Evolutionary conservation across 176 grass and related monocot species (phyloP), one percentile per base, ranked within the genome.

Genomic region (Oryza australiensis): DNA sequence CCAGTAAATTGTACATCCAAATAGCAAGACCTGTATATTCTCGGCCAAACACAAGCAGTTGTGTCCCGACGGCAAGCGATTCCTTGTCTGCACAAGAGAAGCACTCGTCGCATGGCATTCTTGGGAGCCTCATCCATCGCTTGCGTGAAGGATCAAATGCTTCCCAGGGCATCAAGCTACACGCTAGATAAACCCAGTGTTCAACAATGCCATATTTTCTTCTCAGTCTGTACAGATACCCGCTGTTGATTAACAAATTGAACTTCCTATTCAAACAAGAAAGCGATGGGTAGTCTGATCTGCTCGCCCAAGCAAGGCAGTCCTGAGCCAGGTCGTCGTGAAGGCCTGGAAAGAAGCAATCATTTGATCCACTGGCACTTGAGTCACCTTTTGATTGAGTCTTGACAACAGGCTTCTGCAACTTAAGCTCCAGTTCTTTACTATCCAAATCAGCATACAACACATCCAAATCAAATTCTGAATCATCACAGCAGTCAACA

Each of bases 21-120:
- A 94, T 97, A 81, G 90, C 88, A 70, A 92, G 90, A 43, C 92
- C 95, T 77, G 82, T 80, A 62, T 88, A 85, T 80, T 97, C 92
- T 26, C 88, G 90, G 66, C 95, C 95, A 75, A 97, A 97, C 48
- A 97, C 95, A 80, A 97, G 92, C 71, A 97, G 88, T 41, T 85
- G 88, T 77, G 92, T 97, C n/a, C 91, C 95, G 6, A 97, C 95
- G 9, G 92, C 92, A 62, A 97, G 92, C 5, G 95, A 97, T 60
- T 94, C 95, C 86, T 94, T 97, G 75, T 97, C 95, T 55, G 92
- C 92, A 78, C 84, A 85, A 83, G 88, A 94, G 81, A 97, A 97
- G 78, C 94, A 94, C 33, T 92, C 90, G 20, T 97, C 92, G 12
- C 94, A 97, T 22, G 94, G 94, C 84, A 97, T 87, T 79, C 81